A percentile compares a stretch with the other conserved stretches of the same genome.
Evolutionary conservation across 768 basidiomycete genomes (phyloP).

Genomic region (Lactarius quietus): DNA sequence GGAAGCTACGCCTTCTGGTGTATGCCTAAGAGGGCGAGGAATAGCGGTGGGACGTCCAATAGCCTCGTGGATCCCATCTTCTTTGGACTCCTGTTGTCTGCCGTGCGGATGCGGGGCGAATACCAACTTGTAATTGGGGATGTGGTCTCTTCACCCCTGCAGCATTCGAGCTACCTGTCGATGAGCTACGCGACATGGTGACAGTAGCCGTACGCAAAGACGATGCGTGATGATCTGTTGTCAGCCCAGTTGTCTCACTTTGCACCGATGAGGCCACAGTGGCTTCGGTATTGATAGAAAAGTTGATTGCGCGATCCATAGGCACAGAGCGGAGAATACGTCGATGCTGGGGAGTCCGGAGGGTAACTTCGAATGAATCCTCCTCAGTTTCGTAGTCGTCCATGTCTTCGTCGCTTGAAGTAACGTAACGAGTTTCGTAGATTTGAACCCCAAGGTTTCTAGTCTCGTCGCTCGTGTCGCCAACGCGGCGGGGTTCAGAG

Average conservation of each 20-base stretch:
- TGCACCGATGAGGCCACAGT: constrained; percentile 28
- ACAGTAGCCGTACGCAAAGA: constrained; percentile 32
- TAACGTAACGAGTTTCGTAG: constrained; percentile 23
- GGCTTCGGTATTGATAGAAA: constrained; percentile 23
- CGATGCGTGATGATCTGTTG: constrained; percentile 33
- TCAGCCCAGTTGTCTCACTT: constrained; percentile 30
- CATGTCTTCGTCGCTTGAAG: constrained; percentile 28
- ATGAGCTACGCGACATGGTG: constrained; percentile 27
- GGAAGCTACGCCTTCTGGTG: constrained; percentile 14
- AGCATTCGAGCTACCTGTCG: constrained; percentile 27
- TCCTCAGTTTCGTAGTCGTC: constrained; percentile 46
- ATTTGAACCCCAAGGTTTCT: constrained; percentile 40
- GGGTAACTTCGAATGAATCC: constrained; percentile 62
- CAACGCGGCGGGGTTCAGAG: constrained; percentile 54
- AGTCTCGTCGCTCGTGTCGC: constrained; percentile 57
- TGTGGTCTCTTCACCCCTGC: constrained; percentile 31
- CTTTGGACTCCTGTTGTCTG: constrained; percentile 12
- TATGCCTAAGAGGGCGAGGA: constrained; percentile 11
- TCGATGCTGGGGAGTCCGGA: constrained; percentile 55
- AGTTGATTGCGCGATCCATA: constrained; percentile 21
- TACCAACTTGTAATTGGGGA: constrained; percentile 21
- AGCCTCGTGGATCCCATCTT: constrained; percentile 5
- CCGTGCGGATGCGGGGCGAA: constrained; percentile 11
- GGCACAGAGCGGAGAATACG: constrained; percentile 27
- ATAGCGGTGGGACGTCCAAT: constrained; percentile 10